phyloP scores from a whole-genome alignment of 23 red algal genomes.

The Gracilaria domingensis region DNA sequence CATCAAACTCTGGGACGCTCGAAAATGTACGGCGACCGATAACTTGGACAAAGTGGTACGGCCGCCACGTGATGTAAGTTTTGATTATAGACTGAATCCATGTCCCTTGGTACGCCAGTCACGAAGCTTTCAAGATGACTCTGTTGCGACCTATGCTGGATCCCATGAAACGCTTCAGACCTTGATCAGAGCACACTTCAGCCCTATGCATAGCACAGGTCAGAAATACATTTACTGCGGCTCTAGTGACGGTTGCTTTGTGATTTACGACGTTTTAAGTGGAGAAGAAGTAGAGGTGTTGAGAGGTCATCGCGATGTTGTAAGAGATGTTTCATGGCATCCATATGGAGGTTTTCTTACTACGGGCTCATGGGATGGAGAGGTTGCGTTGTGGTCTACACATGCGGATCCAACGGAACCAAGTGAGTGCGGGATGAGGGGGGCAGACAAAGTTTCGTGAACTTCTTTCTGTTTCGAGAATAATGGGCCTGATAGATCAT shows the following conservation, averaged over 20 bases:
- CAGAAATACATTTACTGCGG: constrained; percentile 67
- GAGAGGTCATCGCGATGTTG: constrained; percentile 4
- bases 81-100: constrained; percentile 52
- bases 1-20: constrained; percentile 86
- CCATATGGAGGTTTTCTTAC: constrained; percentile 44
- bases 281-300: constrained; percentile 38
- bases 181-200: constrained; percentile 81
- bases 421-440: neutral
- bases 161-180: constrained; percentile 75
- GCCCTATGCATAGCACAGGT: constrained; percentile 54
- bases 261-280: constrained; percentile 52
- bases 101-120: constrained; percentile 29
- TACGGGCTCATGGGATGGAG: constrained; percentile 66
- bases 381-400: constrained; percentile 52
- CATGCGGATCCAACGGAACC: neutral
- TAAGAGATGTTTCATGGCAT: constrained; percentile 62
- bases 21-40: constrained; percentile 39
- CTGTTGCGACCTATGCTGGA: constrained; percentile 67
- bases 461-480: neutral
- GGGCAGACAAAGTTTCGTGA: neutral
- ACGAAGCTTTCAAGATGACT: constrained; percentile 34
- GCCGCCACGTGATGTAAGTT: constrained; percentile 1
- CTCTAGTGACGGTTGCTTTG: constrained; percentile 45
- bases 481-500: neutral
- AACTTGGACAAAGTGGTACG: constrained; percentile 8